Evolutionary conservation across 306 rosid genomes (phyloP).

Genomic region (Canavalia ensiformis): DNA sequence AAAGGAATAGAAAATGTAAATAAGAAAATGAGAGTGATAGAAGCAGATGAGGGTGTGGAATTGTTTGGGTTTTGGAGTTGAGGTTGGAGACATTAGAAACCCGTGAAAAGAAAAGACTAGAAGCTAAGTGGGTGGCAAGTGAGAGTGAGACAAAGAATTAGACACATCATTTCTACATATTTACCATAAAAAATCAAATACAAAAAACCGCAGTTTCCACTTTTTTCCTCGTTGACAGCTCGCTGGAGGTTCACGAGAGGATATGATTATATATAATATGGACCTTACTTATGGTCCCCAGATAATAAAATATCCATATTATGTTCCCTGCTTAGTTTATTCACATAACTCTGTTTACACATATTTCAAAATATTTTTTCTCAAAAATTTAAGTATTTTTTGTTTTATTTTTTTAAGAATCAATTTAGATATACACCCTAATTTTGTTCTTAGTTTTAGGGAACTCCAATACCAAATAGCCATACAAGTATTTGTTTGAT

Average conservation of each 20-base stretch:
- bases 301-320: neutral
- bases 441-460: too few relatives aligned
- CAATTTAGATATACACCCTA: too few relatives aligned
- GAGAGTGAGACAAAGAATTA: slow-evolving; percentile 22
- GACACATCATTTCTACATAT: neutral
- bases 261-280: neutral
- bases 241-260: slow-evolving; percentile 32
- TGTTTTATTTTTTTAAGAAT: too few relatives aligned
- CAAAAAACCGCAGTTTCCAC: slow-evolving; percentile 15
- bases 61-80: slow-evolving; percentile 46
- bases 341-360: too few relatives aligned
- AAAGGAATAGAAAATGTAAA: neutral
- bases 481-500: too few relatives aligned
- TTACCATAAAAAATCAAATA: slow-evolving; percentile 1
- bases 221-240: slow-evolving; percentile 10
- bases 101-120: slow-evolving; percentile 50
- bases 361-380: too few relatives aligned
- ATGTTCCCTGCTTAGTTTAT: neutral
- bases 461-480: too few relatives aligned
- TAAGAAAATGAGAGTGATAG: slow-evolving; percentile 41
- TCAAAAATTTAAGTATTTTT: too few relatives aligned
- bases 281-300: slow-evolving; percentile 37
- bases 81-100: slow-evolving; percentile 29
- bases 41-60: slow-evolving; percentile 16
- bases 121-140: slow-evolving; percentile 17